Base-by-base conservation (phyloP, 371 early-diverging fungal species). In the Saksenaea oblongispora region DNA sequence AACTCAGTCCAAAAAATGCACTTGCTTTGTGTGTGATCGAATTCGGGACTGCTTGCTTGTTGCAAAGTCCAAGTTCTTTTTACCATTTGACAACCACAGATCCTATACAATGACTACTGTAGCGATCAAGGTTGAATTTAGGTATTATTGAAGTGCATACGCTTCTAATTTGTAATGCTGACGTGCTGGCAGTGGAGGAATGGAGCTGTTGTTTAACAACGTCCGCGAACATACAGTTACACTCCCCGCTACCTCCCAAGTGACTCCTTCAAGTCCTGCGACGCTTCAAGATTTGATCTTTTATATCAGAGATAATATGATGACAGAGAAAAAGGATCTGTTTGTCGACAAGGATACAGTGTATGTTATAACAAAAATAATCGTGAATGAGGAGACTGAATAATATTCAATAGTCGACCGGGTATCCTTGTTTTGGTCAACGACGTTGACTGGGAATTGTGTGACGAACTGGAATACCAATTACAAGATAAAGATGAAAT, bases 391-490 rank as follows among this genome's bases (percentile, higher is more conserved):
- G 26, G 1, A 35, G 5, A 14, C 62, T 34, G 34, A 39, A 55
- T 4, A 26, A 56, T 62, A 41, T 35, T 55, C 58, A 28, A 31
- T 61, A 95, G 94, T 18, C 92, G 97, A 10, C 95, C 98, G 1
- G 99, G 99, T 11, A 95, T 97, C 60, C 80, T 98, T 15, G 98
- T 98, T 7, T 78, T 98, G 44, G 89, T 98, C 54, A 98, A 98
- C 65, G 94, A 95, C 41, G 84, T 87, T 3, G 99, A 98, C 73
- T 98, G 98, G 98, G 99, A 97, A 71, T 79, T 98, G 37, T 94
- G 94, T 71, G 97, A 95, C 34, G 94, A 92, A 66, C 73, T 91
- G 22, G 91, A 94, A 47, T 95, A 96, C 70, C 78, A 82, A 61
- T 62, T 97, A 51, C 66, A 90, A 64, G 82, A 91, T 47, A 79